A percentile compares a stretch with the other conserved stretches of the same genome.
These are phyloP conservation scores for Withania somnifera DNA, from an alignment of 305 asterid genomes.

Conservation along the genomic window DNA sequence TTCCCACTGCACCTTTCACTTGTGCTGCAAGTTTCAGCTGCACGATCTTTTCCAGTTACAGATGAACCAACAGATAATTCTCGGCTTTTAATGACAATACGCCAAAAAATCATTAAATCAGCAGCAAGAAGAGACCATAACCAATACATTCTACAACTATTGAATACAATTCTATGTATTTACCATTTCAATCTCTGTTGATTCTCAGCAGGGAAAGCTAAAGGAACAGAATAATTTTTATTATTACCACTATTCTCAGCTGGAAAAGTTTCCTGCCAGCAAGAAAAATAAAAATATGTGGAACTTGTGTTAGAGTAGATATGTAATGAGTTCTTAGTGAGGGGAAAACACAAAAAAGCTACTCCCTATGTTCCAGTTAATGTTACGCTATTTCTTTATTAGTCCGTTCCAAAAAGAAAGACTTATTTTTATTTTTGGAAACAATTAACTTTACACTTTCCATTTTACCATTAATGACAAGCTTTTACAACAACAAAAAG, in stretches of 20 bases:
- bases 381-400: not conserved
- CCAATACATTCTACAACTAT: not conserved
- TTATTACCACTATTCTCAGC: constrained; percentile 18
- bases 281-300: constrained; percentile 1
- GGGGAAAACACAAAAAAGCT: not conserved
- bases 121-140: constrained; percentile 1
- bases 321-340: not conserved
- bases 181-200: constrained; percentile 40
- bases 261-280: constrained; percentile 39
- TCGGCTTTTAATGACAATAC: constrained; percentile 25
- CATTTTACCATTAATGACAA: not conserved
- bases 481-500: not conserved
- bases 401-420: not conserved
- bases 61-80: constrained; percentile 26
- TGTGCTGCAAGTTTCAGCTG: constrained; percentile 24
- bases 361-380: not conserved
- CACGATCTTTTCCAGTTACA: constrained; percentile 22
- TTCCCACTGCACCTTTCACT: constrained; percentile 25
- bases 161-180: not conserved
- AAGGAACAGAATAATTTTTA: constrained; percentile 20
- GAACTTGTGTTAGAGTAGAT: not conserved
- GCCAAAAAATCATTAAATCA: constrained; percentile 6
- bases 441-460: not conserved
- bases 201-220: constrained; percentile 25
- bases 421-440: not conserved